phyloP scores from a whole-genome alignment of 306 rosid species.

The Corylus avellana region DNA sequence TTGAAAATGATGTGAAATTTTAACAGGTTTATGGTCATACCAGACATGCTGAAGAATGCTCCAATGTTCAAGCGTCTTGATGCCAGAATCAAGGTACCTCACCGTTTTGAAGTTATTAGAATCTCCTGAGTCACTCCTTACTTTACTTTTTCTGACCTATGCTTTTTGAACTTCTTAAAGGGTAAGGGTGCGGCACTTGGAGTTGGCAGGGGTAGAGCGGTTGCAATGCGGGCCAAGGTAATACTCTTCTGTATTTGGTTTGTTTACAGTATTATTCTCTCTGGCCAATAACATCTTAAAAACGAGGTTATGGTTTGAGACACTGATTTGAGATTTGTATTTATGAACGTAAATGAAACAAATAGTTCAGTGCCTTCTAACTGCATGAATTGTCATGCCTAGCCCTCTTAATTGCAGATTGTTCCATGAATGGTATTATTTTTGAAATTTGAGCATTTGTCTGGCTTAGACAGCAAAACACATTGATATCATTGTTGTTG shows the following conservation, averaged over 20 bases:
- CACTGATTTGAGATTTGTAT: not conserved
- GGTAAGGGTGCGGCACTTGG: constrained; percentile 99
- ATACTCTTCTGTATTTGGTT: not conserved
- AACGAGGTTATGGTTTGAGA: not conserved
- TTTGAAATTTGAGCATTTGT: not conserved
- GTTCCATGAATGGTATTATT: not conserved
- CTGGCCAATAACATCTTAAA: not conserved
- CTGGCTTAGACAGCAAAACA: not conserved
- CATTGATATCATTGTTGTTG: not conserved
- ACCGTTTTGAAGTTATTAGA: not conserved
- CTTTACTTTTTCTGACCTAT: constrained; percentile 18
- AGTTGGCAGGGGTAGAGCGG: constrained; percentile 98
- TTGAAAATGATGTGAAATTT: constrained; percentile 17
- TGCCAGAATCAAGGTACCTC: constrained; percentile 86
- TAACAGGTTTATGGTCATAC: constrained; percentile 93
- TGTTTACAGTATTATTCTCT: not conserved
- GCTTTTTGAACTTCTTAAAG: constrained; percentile 48
- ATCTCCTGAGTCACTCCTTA: not conserved
- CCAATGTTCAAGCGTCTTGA: constrained; percentile 99
- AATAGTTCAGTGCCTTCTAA: not conserved
- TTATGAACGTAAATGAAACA: not conserved
- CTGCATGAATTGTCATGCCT: not conserved
- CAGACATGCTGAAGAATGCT: constrained; percentile 98
- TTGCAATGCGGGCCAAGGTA: constrained; percentile 97
- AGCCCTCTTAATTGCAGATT: not conserved